Evolutionary conservation across 2,329 filamentous ascomycete genomes (phyloP).

Genomic region (Aaosphaeria arxii): DNA sequence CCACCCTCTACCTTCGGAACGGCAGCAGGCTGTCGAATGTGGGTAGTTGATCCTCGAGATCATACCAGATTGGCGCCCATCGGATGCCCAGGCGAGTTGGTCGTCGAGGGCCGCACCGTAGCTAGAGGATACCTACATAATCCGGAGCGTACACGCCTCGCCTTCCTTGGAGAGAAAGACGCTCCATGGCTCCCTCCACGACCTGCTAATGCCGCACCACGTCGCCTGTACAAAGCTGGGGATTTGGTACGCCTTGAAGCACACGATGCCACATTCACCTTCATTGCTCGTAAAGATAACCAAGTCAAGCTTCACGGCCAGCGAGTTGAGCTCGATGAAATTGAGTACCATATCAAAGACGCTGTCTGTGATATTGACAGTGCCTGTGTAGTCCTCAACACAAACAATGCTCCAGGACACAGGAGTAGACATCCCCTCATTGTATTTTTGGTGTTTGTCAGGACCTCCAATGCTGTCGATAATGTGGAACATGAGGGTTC

Average conservation of each 20-base stretch:
- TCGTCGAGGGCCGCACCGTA: constrained; percentile 52
- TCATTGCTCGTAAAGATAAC: constrained; percentile 6
- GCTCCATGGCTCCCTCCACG: constrained; percentile 18
- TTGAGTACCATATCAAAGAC: constrained; percentile 6
- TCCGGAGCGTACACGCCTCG: constrained; percentile 39
- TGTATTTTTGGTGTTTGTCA: background rate
- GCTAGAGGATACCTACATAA: constrained; percentile 13
- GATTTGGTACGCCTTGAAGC: constrained; percentile 41
- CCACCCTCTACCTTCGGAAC: background rate
- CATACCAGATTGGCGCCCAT: constrained; percentile 3
- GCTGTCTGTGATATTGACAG: background rate
- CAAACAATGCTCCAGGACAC: background rate
- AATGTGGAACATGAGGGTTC: background rate
- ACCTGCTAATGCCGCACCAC: constrained; percentile 14
- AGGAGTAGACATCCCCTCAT: background rate
- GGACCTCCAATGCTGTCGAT: background rate
- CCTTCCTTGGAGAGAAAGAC: constrained; percentile 35
- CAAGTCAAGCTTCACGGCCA: constrained; percentile 12
- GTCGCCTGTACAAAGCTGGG: constrained; percentile 48
- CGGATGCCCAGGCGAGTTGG: constrained; percentile 42
- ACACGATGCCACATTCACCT: constrained; percentile 6
- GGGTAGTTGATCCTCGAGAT: constrained; percentile 11
- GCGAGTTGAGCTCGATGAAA: constrained; percentile 10
- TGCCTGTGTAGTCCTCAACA: background rate
- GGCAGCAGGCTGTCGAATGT: background rate